Evolutionary conservation across 805 yeast species (phyloP).

Genomic region (Candida namnaoensis): DNA sequence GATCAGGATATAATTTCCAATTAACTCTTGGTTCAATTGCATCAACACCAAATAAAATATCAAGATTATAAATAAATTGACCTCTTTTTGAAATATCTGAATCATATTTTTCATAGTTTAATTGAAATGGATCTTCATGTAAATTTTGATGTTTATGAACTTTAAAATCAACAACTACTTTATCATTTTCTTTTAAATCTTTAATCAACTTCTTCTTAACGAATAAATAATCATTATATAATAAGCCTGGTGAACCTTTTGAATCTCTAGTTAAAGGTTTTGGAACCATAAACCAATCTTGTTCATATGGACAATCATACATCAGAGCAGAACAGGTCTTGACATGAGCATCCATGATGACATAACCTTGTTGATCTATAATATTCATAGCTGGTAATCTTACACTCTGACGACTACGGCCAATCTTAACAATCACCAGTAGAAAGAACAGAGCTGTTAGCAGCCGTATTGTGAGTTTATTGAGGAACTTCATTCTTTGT

Average conservation of each 20-base stretch:
- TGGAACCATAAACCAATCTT: background rate
- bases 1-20: slow-evolving; percentile 35
- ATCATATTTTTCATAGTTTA: background rate
- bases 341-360: background rate
- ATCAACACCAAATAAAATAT: slow-evolving; percentile 62
- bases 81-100: slow-evolving; percentile 1
- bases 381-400: too few species aligned
- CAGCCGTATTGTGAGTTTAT: too few species aligned
- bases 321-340: background rate
- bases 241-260: background rate
- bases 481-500: too few species aligned
- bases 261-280: background rate
- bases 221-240: slow-evolving; percentile 6
- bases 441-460: too few species aligned
- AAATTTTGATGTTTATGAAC: too few species aligned
- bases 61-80: slow-evolving; percentile 45
- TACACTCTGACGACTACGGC: too few species aligned
- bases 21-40: slow-evolving; percentile 71
- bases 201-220: slow-evolving; percentile 3
- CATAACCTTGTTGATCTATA: background rate
- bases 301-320: background rate
- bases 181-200: background rate
- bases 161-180: slow-evolving; percentile 1
- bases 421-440: too few species aligned
- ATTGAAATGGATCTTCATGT: background rate